phyloP scores from a whole-genome alignment of 371 early-diverging fungal genomes.

The Mortierella polycephala region DNA sequence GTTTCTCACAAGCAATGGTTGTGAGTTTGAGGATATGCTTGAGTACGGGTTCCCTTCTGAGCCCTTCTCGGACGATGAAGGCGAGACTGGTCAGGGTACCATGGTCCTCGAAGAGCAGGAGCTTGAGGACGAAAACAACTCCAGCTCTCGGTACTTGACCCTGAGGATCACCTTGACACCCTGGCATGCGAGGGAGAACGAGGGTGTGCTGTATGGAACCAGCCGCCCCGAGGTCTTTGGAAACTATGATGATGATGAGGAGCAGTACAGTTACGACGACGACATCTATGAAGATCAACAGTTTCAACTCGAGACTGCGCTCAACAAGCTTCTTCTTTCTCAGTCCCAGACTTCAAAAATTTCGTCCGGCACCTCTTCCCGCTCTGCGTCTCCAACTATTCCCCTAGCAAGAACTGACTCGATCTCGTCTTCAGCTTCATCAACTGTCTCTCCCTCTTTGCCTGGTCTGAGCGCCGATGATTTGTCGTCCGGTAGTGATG shows the following conservation, averaged over 20 bases:
- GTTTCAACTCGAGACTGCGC: slow-evolving; percentile 24
- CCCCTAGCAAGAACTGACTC: background rate
- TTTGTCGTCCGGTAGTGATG: no score
- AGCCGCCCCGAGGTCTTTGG: no score
- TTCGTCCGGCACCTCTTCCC: background rate
- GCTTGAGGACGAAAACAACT: background rate
- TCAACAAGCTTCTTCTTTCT: slow-evolving; percentile 35
- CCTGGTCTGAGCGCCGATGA: no score
- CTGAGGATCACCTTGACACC: slow-evolving; percentile 49
- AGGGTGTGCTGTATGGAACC: slow-evolving; percentile 33
- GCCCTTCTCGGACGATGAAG: slow-evolving; percentile 1
- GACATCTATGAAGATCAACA: background rate
- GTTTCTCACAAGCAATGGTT: slow-evolving; percentile 14
- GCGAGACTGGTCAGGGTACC: background rate
- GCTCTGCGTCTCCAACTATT: background rate
- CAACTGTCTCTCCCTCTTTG: no score
- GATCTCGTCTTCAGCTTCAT: no score
- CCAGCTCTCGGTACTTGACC: slow-evolving; percentile 26
- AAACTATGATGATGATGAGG: no score
- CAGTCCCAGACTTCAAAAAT: slow-evolving; percentile 1
- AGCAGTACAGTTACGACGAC: no score
- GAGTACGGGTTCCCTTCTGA: slow-evolving; percentile 46
- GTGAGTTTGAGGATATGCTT: slow-evolving; percentile 43
- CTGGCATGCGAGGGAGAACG: slow-evolving; percentile 51
- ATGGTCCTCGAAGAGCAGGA: background rate